Evolutionary conservation across 805 yeast species (phyloP).

Genomic region (Schizosaccharomyces osmophilus): DNA sequence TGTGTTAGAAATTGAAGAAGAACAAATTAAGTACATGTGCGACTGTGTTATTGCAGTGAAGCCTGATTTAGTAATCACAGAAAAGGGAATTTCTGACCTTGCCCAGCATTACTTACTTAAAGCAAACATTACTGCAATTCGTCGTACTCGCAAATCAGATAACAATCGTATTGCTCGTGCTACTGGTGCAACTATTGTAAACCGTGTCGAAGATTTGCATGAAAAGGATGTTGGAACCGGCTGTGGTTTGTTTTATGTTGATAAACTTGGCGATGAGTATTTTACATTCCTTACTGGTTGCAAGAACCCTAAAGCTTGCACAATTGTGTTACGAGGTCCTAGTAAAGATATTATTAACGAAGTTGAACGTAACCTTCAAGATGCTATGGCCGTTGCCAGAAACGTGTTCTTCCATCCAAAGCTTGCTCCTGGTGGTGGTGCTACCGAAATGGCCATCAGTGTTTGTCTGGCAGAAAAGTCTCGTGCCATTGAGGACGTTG

Average conservation of each 20-base stretch:
- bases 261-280: constrained; percentile 91
- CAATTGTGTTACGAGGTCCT: constrained; percentile 80
- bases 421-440: constrained; percentile 96
- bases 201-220: constrained; percentile 79
- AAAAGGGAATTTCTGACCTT: constrained; percentile 83
- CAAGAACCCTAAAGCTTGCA: constrained; percentile 73
- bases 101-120: constrained; percentile 90
- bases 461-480: constrained; percentile 76
- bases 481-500: constrained; percentile 75
- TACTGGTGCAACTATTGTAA: constrained; percentile 91
- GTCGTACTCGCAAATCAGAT: constrained; percentile 89
- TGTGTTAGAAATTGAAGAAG: constrained; percentile 88
- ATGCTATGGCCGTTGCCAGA: constrained; percentile 93
- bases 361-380: constrained; percentile 88
- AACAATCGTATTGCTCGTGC: constrained; percentile 91
- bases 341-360: constrained; percentile 90
- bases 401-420: constrained; percentile 87
- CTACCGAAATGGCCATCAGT: constrained; percentile 94
- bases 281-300: constrained; percentile 68
- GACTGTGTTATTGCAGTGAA: constrained; percentile 61
- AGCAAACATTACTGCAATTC: constrained; percentile 74
- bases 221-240: constrained; percentile 71
- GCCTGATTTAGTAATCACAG: constrained; percentile 89
- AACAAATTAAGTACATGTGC: constrained; percentile 72
- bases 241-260: constrained; percentile 82